Conservation (phyloP, 805 yeast species). For the Candida nanaspora region DNA sequence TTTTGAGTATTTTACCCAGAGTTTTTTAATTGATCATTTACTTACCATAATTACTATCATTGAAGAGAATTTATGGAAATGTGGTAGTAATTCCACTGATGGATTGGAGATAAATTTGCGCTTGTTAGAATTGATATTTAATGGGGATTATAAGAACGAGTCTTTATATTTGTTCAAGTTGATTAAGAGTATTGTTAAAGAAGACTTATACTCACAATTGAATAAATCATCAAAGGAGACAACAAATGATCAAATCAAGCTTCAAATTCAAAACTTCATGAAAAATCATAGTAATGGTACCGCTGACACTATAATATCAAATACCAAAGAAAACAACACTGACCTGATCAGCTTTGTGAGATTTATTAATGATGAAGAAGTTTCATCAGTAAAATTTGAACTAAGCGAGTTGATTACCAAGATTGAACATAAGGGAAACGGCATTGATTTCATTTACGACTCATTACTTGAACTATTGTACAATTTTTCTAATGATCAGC, state of each 20-base stretch:
- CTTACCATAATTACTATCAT: constrained; percentile 34
- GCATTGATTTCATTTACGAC: not conserved
- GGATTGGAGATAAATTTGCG: not conserved
- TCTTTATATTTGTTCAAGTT: constrained; percentile 8
- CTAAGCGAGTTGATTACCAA: not conserved
- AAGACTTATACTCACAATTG: constrained; percentile 7
- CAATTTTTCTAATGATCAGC: not conserved
- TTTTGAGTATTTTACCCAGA: constrained; percentile 79
- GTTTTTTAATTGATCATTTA: constrained; percentile 56
- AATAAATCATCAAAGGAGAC: constrained; percentile 1
- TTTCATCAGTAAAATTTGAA: not conserved
- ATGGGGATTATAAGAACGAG: not conserved
- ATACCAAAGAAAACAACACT: no score
- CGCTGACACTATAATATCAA: no score
- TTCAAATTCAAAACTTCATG: not conserved
- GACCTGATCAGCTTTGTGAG: no score
- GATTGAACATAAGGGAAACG: no score
- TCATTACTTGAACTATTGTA: not conserved
- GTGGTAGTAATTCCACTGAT: not conserved
- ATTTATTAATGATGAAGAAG: no score
- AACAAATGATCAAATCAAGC: not conserved
- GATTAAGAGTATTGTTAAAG: constrained; percentile 10
- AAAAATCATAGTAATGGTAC: no score
- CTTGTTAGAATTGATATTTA: not conserved
- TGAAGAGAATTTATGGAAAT: not conserved